phyloP scores from a whole-genome alignment of 768 basidiomycete genomes.

The Cystofilobasidium macerans region DNA sequence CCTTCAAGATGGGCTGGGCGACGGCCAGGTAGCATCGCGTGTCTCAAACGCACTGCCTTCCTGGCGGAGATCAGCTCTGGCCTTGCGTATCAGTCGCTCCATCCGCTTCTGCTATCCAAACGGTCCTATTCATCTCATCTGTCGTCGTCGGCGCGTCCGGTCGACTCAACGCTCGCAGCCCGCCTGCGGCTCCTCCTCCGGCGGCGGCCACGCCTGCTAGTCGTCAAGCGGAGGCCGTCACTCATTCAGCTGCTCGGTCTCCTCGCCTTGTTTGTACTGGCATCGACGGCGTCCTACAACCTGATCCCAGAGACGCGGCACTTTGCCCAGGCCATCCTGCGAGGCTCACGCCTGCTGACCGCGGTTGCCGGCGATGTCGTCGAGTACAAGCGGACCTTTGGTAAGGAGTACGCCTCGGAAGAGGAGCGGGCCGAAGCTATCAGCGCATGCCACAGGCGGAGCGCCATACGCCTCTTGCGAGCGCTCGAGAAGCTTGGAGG shows the following conservation, averaged over 20 bases:
- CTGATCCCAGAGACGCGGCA: conserved; percentile 65
- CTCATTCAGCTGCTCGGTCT: conserved; percentile 5
- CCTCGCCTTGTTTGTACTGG: conserved; percentile 31
- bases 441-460: conserved; percentile 67
- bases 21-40: no score
- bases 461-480: conserved; percentile 62
- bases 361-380: conserved; percentile 38
- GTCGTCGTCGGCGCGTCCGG: neutral
- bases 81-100: no score
- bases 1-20: no score
- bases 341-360: conserved; percentile 71
- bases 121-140: neutral
- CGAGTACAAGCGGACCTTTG: conserved; percentile 37
- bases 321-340: conserved; percentile 55
- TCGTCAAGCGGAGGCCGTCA: neutral
- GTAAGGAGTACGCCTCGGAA: conserved; percentile 21
- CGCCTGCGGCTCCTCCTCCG: neutral
- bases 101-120: no score
- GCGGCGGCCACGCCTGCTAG: neutral
- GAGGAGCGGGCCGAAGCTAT: conserved; percentile 56
- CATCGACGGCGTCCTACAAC: conserved; percentile 47
- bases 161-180: neutral
- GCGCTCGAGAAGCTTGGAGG: conserved; percentile 49
- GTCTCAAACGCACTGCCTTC: no score
- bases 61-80: no score